Evolutionary conservation across 768 basidiomycete genomes (phyloP), one percentile per base, ranked within the genome.

Genomic region (Leccinum sublutescens): DNA sequence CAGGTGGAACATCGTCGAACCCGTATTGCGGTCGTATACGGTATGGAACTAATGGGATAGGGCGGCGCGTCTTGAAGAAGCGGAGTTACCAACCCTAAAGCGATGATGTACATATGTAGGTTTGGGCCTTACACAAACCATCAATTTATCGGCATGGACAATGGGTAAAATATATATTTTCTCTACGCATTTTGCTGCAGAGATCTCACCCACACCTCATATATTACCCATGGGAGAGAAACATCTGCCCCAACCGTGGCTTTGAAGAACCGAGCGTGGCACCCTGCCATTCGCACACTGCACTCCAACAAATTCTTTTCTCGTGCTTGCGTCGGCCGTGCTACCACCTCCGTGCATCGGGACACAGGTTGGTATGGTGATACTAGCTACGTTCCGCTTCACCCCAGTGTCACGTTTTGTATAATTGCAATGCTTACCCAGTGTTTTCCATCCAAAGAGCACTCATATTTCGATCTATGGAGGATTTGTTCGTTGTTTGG

Each of bases 181-280:
- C 3, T 51, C 62, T 61, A 67, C 33, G 23, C 34, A 55, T 21
- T 45, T 48, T 53, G 52, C 52, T 60, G 50, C 55, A 64, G 23
- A 25, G 58, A 68, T 55, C 76, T 67, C 53, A 76, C 57, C 80
- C 79, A 80, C 15, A 79, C 67, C 60, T 78, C 80, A 52, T 73
- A 70, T 54, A 82, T 61, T 53, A 62, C 62, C 78, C 79, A 80
- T 9, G 65, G 65, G 50, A 66, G 62, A 33, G 69, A 52, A 52
- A 72, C 65, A 55, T 74, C 64, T 36, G 61, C 62, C 34, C 59
- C 48, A 21, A 74, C 70, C 27, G 65, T 63, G 15, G 63, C 66
- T 53, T 70, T 73, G 61, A 78, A 73, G 50, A 68, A 69, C 45
- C 69, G 69, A 56, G 67, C 68, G 9, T 47, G 48, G 43, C 33